Evolutionary conservation across 768 basidiomycete genomes (phyloP).

Genomic region (Phaeotremella skinneri): DNA sequence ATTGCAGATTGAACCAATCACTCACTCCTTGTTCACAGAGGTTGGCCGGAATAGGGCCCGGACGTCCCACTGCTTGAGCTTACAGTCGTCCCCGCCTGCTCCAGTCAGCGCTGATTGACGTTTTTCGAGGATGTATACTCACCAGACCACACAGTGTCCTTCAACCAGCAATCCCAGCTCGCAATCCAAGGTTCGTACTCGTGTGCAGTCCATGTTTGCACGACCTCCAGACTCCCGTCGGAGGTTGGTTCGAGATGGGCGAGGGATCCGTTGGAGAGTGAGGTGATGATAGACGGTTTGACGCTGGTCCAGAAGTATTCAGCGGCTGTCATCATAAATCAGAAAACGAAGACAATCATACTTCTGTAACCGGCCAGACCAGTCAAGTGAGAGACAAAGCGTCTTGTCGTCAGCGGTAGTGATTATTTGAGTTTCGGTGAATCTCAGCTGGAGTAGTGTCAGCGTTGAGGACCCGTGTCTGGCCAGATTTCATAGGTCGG

Average conservation of each 20-base stretch:
- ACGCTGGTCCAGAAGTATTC: slow-evolving; percentile 10
- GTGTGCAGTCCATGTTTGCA: slow-evolving; percentile 76
- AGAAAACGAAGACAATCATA: slow-evolving; percentile 10
- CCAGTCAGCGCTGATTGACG: too few species aligned
- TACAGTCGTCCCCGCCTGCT: slow-evolving; percentile 92
- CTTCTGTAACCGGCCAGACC: slow-evolving; percentile 65
- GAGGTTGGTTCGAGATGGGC: slow-evolving; percentile 57
- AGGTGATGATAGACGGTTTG: slow-evolving; percentile 63
- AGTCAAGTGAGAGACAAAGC: slow-evolving; percentile 88
- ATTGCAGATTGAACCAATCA: neutral
- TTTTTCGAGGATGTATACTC: slow-evolving; percentile 27
- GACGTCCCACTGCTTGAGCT: slow-evolving; percentile 86
- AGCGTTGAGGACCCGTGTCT: neutral
- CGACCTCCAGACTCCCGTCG: slow-evolving; percentile 57
- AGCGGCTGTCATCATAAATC: neutral
- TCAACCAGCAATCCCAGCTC: slow-evolving; percentile 84
- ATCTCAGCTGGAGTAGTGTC: slow-evolving; percentile 20
- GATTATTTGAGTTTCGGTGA: slow-evolving; percentile 42
- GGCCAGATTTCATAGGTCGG: neutral
- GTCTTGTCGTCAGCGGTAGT: slow-evolving; percentile 57
- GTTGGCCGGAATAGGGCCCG: slow-evolving; percentile 65
- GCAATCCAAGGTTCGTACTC: slow-evolving; percentile 93
- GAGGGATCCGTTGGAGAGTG: slow-evolving; percentile 75
- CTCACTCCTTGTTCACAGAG: slow-evolving; percentile 71
- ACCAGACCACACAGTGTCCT: slow-evolving; percentile 81